Evolutionary conservation across 805 yeast genomes (phyloP).

Genomic region (Candida sithepensis): DNA sequence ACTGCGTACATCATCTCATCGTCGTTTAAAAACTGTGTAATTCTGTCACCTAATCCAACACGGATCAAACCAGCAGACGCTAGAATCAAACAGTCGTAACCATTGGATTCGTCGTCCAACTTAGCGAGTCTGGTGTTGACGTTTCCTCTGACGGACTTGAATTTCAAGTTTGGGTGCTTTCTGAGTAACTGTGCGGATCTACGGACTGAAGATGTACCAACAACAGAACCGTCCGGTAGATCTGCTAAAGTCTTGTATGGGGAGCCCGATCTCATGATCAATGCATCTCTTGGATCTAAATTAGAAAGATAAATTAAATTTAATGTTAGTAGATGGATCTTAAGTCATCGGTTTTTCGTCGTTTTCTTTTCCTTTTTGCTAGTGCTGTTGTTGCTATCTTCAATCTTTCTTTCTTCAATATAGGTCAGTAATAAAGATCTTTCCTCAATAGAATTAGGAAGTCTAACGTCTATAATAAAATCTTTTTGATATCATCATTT

Average conservation of each 20-base stretch:
- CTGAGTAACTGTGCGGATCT: conserved; percentile 87
- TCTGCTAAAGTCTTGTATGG: conserved; percentile 64
- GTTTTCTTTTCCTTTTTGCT: neutral
- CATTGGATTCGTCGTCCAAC: conserved; percentile 66
- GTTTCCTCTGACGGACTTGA: conserved; percentile 85
- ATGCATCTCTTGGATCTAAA: conserved; percentile 85
- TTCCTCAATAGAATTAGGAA: conserved; percentile 33
- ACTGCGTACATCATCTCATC: conserved; percentile 93
- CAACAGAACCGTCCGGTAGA: conserved; percentile 78
- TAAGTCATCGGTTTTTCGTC: neutral
- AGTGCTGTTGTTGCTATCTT: neutral
- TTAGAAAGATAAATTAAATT: too few species aligned
- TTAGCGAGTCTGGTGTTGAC: conserved; percentile 75
- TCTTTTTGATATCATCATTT: conserved; percentile 26
- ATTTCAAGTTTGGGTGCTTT: conserved; percentile 69
- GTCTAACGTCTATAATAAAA: conserved; percentile 35
- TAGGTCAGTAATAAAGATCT: conserved; percentile 19
- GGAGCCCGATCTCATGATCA: conserved; percentile 67
- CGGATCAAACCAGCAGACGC: conserved; percentile 92
- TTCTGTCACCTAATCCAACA: conserved; percentile 66
- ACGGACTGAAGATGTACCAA: conserved; percentile 93
- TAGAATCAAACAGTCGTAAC: conserved; percentile 64
- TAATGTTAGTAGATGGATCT: conserved; percentile 3
- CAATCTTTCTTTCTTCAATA: neutral
- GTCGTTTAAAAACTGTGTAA: conserved; percentile 64